Base-by-base conservation (phyloP, 768 basidiomycete species). In the Lactifluus hygrophoroides region DNA sequence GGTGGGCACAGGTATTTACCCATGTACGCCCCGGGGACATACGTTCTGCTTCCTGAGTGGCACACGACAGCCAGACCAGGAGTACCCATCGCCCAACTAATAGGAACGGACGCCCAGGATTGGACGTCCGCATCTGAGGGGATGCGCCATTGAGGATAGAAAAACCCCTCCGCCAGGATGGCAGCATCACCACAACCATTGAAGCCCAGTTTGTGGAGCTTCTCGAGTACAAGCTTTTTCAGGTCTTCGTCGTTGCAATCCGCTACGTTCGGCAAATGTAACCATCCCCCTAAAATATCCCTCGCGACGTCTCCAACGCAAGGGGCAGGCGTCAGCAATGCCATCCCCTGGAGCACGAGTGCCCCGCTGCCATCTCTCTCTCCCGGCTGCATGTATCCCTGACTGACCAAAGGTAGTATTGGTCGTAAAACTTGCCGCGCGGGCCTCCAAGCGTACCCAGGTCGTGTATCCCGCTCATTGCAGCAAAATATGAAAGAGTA, bases 401-500 rank as follows among this genome's bases (percentile, higher is more conserved):
- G 7, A 44, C 17, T 23, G 7, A 17, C 7, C 49, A 35, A 52
- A 44, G 44, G 35, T 6, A 42, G 32, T 16, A 48, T 23, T 16
- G 25, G 25, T 8, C 14, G 48, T n/a, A 48, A 56, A 30, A 51
- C 37, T 44, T 51, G 23, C 16, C 23, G 42, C 48, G 34, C 30
- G 16, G 38, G 42, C 25, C 35, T 30, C 42, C 58, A 48, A 21
- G 45, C 14, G 21, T 21, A 17, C 13, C 55, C 55, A 0, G 35
- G 35, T 11, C 28, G 52, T 10, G n/a, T 30, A 30, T 60, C 53
- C 30, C 23, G 6, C 11, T 50, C 48, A 54, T 56, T 60, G 42
- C 17, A 19, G 52, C 56, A 51, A 47, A 65, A 64, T 38, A 65
- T 59, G 58, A 64, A 66, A 8, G 65, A 66, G 40, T 64, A 63